Evolutionary conservation across 140 eudicot genomes (phyloP).

Genomic region (Stevia rebaudiana): DNA sequence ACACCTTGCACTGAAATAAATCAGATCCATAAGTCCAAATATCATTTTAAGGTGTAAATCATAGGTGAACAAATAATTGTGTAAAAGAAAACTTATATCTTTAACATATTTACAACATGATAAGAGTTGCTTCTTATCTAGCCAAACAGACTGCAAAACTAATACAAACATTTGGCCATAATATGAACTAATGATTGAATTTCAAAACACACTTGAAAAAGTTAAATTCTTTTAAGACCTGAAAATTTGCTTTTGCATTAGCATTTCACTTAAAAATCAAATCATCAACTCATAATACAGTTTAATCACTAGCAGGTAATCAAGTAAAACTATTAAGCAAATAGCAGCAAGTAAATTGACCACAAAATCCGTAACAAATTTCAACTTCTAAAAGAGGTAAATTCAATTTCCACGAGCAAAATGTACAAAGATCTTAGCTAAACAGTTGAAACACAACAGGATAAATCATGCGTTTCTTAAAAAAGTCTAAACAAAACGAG

Average conservation of each 20-base stretch:
- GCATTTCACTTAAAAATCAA: background rate
- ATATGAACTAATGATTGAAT: background rate
- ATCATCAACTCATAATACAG: background rate
- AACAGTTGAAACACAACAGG: no score
- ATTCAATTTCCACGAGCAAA: no score
- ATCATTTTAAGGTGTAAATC: no score
- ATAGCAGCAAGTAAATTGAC: background rate
- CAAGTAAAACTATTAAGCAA: background rate
- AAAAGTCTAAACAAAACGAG: no score
- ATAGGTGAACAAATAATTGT: no score
- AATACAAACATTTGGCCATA: background rate
- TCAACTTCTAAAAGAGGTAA: background rate
- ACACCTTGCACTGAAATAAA: constrained; percentile 75
- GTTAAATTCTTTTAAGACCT: background rate
- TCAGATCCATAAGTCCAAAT: no score
- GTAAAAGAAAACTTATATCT: background rate
- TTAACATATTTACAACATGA: background rate
- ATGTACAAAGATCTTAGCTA: no score
- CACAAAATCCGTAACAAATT: background rate
- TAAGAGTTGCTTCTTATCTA: background rate
- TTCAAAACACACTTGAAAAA: background rate
- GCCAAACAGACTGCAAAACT: constrained; percentile 5
- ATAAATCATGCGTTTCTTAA: no score
- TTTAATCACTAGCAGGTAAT: background rate
- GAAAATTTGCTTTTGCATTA: background rate